Evolutionary conservation across 352 stramenopile genomes (phyloP).

Genomic region (Lagenidium giganteum): DNA sequence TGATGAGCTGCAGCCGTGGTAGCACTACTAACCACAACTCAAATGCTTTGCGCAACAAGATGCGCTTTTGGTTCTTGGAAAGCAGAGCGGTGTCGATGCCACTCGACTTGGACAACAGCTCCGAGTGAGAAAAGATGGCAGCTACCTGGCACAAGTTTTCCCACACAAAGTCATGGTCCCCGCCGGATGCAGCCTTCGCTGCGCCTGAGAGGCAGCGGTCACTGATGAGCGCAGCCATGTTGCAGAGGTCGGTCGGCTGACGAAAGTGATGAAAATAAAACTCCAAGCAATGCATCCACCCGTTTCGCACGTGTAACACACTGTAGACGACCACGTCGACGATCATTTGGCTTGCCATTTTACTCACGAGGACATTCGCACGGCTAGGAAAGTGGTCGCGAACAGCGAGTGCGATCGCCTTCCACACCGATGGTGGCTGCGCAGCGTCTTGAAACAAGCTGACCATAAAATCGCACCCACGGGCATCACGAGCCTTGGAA

Average conservation of each 20-base stretch:
- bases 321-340: constrained; percentile 55
- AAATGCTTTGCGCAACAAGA: constrained; percentile 32
- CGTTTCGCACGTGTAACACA: constrained; percentile 46
- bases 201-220: too few relatives aligned
- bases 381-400: constrained; percentile 32
- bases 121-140: constrained; percentile 21
- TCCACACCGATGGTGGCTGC: constrained; percentile 22
- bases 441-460: constrained; percentile 32
- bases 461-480: constrained; percentile 38
- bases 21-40: constrained; percentile 37
- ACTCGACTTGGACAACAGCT: background rate
- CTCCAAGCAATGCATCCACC: constrained; percentile 67
- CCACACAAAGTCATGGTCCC: constrained; percentile 33
- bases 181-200: too few relatives aligned
- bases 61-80: constrained; percentile 25
- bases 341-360: constrained; percentile 41
- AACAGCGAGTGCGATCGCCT: constrained; percentile 37
- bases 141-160: constrained; percentile 60
- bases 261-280: constrained; percentile 54
- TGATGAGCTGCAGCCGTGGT: constrained; percentile 31
- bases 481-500: constrained; percentile 20
- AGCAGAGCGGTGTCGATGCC: constrained; percentile 18
- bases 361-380: constrained; percentile 27
- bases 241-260: constrained; percentile 29
- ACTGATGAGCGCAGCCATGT: constrained; percentile 28